A percentile compares a stretch with the other conserved stretches of the same genome.
These are phyloP conservation scores for Sicyos edulis DNA, from an alignment of 306 rosid species.

Conservation along the genomic window DNA sequence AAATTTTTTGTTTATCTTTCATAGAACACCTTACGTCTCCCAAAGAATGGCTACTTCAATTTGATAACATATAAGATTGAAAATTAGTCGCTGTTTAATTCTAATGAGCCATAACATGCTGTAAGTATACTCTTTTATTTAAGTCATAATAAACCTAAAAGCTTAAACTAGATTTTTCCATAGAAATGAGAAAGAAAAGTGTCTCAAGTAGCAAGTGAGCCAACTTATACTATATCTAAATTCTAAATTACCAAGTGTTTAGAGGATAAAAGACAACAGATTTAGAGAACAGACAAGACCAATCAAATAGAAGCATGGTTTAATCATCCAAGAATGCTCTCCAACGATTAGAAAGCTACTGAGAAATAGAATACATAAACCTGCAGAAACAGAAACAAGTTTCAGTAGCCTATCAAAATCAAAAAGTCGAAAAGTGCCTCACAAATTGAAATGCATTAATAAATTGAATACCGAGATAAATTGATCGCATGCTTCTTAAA, in stretches of 20 bases:
- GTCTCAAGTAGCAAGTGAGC: not conserved
- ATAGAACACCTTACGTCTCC: not conserved
- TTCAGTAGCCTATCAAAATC: not conserved
- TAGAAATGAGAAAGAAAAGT: not conserved
- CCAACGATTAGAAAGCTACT: slow-evolving; percentile 8
- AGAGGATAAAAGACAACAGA: not conserved
- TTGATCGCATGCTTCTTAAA: not conserved
- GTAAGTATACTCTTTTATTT: not conserved
- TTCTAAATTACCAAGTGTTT: not conserved
- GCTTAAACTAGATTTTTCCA: not conserved
- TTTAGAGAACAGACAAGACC: not conserved
- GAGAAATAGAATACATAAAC: not conserved
- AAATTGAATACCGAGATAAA: not conserved
- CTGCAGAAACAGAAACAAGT: slow-evolving; percentile 10
- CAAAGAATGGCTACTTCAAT: not conserved
- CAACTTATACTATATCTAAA: not conserved
- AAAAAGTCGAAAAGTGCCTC: not conserved
- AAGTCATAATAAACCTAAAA: not conserved
- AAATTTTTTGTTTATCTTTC: not conserved
- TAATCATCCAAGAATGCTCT: not conserved
- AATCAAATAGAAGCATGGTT: not conserved
- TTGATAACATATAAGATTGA: not conserved
- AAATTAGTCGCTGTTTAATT: not conserved
- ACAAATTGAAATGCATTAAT: not conserved
- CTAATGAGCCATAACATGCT: not conserved